phyloP scores from a whole-genome alignment of 2,329 filamentous ascomycete genomes.

The Camillea tinctor region DNA sequence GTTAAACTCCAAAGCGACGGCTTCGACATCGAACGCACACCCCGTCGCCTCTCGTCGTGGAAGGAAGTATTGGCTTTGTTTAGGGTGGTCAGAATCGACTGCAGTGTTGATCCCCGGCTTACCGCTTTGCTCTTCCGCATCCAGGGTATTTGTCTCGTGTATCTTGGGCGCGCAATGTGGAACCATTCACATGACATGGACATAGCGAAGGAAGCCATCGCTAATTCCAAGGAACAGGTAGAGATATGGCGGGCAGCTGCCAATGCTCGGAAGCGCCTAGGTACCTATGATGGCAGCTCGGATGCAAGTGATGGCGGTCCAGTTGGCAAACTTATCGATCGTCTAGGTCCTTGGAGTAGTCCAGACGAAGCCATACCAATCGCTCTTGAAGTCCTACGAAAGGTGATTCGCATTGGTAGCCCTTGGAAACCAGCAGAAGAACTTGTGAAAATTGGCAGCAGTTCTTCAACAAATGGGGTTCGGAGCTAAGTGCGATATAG shows the following conservation, averaged over 20 bases:
- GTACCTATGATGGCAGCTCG: slow-evolving; percentile 22
- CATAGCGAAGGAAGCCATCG: slow-evolving; percentile 18
- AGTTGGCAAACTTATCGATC: slow-evolving; percentile 33
- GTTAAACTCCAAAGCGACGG: slow-evolving; percentile 50
- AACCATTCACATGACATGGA: slow-evolving; percentile 22
- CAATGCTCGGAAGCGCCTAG: slow-evolving; percentile 23
- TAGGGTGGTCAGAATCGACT: slow-evolving; percentile 25
- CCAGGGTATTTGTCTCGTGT: slow-evolving; percentile 29
- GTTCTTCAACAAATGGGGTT: slow-evolving; percentile 22
- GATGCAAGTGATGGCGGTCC: slow-evolving; percentile 27
- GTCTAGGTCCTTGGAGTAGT: slow-evolving; percentile 32
- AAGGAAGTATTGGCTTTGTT: slow-evolving; percentile 27
- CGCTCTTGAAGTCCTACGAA: slow-evolving; percentile 29
- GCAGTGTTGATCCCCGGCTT: slow-evolving; percentile 19
- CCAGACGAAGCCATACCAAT: slow-evolving; percentile 30
- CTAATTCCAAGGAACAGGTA: slow-evolving; percentile 27
- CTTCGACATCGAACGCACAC: slow-evolving; percentile 43
- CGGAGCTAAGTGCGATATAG: slow-evolving; percentile 2
- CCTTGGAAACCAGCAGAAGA: slow-evolving; percentile 30
- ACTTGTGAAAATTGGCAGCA: slow-evolving; percentile 23
- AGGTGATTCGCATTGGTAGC: slow-evolving; percentile 23
- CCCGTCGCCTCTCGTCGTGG: slow-evolving; percentile 36
- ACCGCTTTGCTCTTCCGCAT: slow-evolving; percentile 30
- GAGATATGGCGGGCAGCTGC: slow-evolving; percentile 30
- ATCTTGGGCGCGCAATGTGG: slow-evolving; percentile 25